Conservation (phyloP, 257 asterid species). For the Gynochthodes officinalis region DNA sequence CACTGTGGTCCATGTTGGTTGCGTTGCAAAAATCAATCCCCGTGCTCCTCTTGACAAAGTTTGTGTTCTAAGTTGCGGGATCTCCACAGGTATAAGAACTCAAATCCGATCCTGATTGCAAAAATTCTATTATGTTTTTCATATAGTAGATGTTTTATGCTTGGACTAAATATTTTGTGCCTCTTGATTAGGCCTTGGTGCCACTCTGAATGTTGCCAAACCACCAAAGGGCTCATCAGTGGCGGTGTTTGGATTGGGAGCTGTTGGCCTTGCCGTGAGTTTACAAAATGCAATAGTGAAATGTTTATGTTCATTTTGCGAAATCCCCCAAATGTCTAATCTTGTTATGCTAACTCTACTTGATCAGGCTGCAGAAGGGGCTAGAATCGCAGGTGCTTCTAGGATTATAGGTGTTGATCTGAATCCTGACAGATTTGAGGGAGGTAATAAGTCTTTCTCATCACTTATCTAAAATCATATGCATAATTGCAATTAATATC, state of each 20-base stretch:
- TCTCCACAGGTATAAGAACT: constrained; percentile 59
- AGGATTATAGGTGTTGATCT: constrained; percentile 70
- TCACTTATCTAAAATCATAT: neutral
- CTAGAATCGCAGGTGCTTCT: constrained; percentile 78
- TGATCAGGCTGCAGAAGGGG: constrained; percentile 78
- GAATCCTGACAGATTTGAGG: constrained; percentile 47
- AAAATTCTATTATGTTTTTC: neutral
- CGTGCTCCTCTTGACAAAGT: constrained; percentile 79
- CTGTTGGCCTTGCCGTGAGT: constrained; percentile 85
- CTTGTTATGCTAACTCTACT: neutral
- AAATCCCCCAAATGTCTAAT: neutral
- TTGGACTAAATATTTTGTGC: neutral
- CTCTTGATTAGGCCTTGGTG: constrained; percentile 61
- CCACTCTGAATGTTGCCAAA: constrained; percentile 79
- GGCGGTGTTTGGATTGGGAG: constrained; percentile 83
- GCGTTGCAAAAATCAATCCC: constrained; percentile 70
- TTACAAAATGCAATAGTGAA: neutral
- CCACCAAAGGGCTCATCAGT: constrained; percentile 63
- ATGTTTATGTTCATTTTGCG: neutral
- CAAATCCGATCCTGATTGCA: neutral
- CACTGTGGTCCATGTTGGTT: constrained; percentile 79
- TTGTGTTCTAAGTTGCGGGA: constrained; percentile 76
- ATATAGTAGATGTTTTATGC: neutral
- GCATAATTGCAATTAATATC: too few relatives aligned
- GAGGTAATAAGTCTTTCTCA: constrained; percentile 24